phyloP scores from a whole-genome alignment of 208 protist species.

The Trypanosoma platydactyli region DNA sequence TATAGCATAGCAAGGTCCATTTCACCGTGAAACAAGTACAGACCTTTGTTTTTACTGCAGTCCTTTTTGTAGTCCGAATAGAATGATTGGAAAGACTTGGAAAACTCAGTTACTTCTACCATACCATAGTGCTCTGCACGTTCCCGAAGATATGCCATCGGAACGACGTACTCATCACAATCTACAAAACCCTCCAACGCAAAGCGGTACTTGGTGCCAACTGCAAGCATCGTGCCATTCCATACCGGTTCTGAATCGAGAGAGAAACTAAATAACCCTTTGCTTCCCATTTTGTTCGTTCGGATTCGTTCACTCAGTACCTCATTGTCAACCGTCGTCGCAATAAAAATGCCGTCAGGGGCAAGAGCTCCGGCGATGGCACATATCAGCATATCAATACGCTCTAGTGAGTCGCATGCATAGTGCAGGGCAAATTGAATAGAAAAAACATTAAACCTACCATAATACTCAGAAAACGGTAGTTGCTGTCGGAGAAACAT shows the following conservation, averaged over 20 bases:
- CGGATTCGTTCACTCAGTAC: constrained; percentile 46
- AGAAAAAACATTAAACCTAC: constrained; percentile 62
- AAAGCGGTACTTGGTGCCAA: constrained; percentile 78
- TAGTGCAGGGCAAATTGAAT: constrained; percentile 91
- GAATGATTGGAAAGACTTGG: constrained; percentile 27
- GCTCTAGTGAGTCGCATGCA: constrained; percentile 55
- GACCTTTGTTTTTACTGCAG: constrained; percentile 56
- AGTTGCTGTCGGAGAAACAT: constrained; percentile 49
- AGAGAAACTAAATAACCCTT: constrained; percentile 19
- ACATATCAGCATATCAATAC: constrained; percentile 47
- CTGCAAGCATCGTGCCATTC: constrained; percentile 29
- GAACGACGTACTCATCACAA: constrained; percentile 83
- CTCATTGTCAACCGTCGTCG: constrained; percentile 67
- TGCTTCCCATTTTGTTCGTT: constrained; percentile 28
- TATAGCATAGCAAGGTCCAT: constrained; percentile 71
- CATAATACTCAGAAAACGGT: constrained; percentile 38
- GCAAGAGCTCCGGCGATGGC: constrained; percentile 43
- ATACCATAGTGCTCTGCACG: constrained; percentile 28
- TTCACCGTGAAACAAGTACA: constrained; percentile 47
- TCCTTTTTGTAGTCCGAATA: constrained; percentile 38
- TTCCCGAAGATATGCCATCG: constrained; percentile 35
- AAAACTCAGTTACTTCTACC: constrained; percentile 28
- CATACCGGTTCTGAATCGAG: constrained; percentile 29
- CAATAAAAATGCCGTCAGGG: constrained; percentile 67
- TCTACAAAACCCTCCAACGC: constrained; percentile 86